A percentile compares a stretch with the other conserved stretches of the same genome.
These are phyloP conservation scores for Colletotrichum plurivorum DNA, from an alignment of 2,329 filamentous ascomycete genomes.

Conservation along the genomic window DNA sequence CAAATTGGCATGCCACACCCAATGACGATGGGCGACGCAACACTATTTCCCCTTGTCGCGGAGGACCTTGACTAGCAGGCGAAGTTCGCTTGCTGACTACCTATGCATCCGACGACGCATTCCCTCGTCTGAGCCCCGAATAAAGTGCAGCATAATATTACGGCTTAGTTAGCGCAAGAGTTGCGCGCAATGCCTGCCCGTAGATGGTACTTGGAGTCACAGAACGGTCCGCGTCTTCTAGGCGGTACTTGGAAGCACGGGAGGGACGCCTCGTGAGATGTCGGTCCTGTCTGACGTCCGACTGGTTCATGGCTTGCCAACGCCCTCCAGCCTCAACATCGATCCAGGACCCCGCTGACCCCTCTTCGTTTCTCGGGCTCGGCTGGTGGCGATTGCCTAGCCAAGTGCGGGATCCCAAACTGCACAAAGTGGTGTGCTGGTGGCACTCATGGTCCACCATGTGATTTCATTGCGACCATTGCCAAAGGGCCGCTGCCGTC, in stretches of 20 bases:
- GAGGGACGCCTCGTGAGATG: conserved; percentile 20
- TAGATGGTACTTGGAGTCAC: not conserved
- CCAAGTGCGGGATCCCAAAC: conserved; percentile 22
- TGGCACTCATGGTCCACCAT: conserved; percentile 4
- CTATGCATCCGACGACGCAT: not conserved
- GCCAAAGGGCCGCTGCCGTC: not conserved
- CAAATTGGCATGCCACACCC: conserved; percentile 8
- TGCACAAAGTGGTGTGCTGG: conserved; percentile 16
- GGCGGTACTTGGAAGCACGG: conserved; percentile 10
- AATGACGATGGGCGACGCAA: not conserved
- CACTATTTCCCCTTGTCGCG: not conserved
- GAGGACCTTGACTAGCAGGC: conserved; percentile 4
- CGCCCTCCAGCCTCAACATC: conserved; percentile 19
- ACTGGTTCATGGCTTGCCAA: conserved; percentile 7
- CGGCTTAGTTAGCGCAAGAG: not conserved
- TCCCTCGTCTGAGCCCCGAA: not conserved
- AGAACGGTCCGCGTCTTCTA: conserved; percentile 11
- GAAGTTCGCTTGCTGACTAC: conserved; percentile 1
- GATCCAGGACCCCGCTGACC: conserved; percentile 20
- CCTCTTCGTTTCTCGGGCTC: conserved; percentile 9
- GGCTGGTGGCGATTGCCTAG: conserved; percentile 29
- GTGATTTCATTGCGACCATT: conserved; percentile 13
- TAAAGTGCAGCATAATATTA: not conserved
- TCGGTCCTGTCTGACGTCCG: conserved; percentile 8
- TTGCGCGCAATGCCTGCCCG: not conserved